Evolutionary conservation across 2,329 filamentous ascomycete genomes (phyloP), one percentile per base, ranked within the genome.

Genomic region (Diaporthe vexans): DNA sequence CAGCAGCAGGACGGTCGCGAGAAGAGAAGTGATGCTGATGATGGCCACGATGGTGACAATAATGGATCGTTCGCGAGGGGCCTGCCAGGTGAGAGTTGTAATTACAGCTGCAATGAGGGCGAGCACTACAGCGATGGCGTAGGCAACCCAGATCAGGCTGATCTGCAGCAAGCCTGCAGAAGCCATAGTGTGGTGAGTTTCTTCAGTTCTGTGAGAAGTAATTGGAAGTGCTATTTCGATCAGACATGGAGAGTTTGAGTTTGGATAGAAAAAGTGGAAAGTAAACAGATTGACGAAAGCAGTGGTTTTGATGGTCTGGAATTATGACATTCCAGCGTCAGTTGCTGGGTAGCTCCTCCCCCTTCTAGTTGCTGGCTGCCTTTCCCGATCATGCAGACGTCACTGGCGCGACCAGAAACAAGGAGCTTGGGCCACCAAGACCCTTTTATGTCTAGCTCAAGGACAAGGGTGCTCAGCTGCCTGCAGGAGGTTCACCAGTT

Each of bases 91-190:
- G 84, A 96, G 96, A 76, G 97, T 95, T 78, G 97, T 98, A 79
- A 97, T 90, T 76, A 92, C 90, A 71, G 95, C 93, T 74, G 95
- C 92, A 77, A 93, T 85, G 69, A 97, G 90, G 76, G 96, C 91
- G 72, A 98, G 85, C 75, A 83, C 92, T 67, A 98, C 88, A 72
- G 94, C 95, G 75, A 96, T 90, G 76, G 93, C 94, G 83, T 98
- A 99, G 71, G 95, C 91, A 76, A 97, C 92, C 97, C 97, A 99
- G 83, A 98, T 98, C 78, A 98, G 89, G 81, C 94, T 94, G 72
- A 93, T 94, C 83, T 97, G 95, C 76, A 98, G 91, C 81, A 97
- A 87, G 80, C 88, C 88, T 76, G 88, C 87, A 67, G 75, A 73
- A 61, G 75, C 75, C 75, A 76, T 76, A 7, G 24, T 76, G 40